A percentile compares a stretch with the other conserved stretches of the same genome.
Evolutionary conservation across 73 alveolate genomes (phyloP).

Genomic region (Paramecium tetraurelia): DNA sequence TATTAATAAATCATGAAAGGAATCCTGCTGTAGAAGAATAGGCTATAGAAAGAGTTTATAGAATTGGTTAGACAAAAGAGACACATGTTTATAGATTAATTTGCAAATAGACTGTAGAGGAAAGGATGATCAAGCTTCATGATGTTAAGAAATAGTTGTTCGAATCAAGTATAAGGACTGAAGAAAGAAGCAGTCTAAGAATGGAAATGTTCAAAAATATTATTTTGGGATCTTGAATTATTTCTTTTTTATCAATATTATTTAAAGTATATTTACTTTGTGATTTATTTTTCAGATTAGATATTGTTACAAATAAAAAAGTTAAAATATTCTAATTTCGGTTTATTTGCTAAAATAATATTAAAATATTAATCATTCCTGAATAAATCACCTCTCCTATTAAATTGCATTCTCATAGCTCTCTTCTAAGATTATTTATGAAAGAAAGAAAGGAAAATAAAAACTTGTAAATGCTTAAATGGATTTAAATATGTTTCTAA

Average conservation of each 20-base stretch:
- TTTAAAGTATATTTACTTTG: neutral
- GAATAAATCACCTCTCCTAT: neutral
- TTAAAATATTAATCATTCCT: neutral
- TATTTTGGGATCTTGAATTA: neutral
- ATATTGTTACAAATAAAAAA: neutral
- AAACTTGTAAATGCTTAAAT: neutral
- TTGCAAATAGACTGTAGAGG: neutral
- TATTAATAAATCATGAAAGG: neutral
- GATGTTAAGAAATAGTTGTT: neutral
- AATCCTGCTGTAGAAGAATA: conserved; percentile 66
- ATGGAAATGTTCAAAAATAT: conserved; percentile 14
- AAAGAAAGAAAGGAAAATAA: neutral
- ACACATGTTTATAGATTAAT: neutral
- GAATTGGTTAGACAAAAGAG: neutral
- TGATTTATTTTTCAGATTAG: too few species aligned
- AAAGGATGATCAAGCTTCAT: neutral
- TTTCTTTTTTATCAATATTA: neutral
- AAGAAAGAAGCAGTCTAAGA: neutral
- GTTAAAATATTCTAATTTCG: neutral
- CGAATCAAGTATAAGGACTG: neutral
- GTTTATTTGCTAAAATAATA: neutral
- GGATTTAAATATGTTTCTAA: neutral
- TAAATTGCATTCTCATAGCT: neutral
- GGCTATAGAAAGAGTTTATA: conserved; percentile 53
- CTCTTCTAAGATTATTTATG: neutral